These are phyloP conservation scores for Podochytrium sp. DNA, from an alignment of 192 early-diverging fungal species.

Conservation along the genomic window DNA sequence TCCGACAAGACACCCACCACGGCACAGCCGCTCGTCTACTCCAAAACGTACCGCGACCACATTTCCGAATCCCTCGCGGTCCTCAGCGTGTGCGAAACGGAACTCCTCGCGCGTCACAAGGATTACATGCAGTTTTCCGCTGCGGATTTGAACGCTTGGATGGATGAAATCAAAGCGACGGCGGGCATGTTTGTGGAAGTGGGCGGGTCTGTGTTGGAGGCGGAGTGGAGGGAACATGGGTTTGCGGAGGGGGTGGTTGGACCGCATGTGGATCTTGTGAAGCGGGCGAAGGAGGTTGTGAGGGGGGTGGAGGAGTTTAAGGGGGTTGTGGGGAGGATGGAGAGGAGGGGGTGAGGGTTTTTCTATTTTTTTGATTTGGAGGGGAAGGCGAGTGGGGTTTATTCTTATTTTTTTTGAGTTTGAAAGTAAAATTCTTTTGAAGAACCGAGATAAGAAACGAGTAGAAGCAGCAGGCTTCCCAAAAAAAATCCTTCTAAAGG, in stretches of 20 bases:
- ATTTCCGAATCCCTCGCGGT: conserved; percentile 8
- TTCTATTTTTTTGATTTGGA: neutral
- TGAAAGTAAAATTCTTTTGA: neutral
- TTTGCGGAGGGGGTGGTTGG: neutral
- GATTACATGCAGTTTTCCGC: conserved; percentile 1
- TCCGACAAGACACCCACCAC: no score
- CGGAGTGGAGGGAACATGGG: conserved; percentile 18
- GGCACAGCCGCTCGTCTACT: neutral
- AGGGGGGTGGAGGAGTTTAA: conserved; percentile 5
- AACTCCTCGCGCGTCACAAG: neutral
- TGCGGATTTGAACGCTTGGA: conserved; percentile 20
- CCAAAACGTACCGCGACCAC: conserved; percentile 9
- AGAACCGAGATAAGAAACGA: neutral
- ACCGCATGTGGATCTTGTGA: conserved; percentile 18
- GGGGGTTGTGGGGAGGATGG: conserved; percentile 4
- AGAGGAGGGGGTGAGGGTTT: neutral
- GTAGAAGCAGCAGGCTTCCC: no score
- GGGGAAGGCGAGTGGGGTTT: neutral
- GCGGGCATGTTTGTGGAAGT: conserved; percentile 18
- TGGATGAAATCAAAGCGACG: conserved; percentile 20
- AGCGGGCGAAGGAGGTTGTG: conserved; percentile 7
- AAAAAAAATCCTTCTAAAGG: no score
- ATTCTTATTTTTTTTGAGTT: neutral
- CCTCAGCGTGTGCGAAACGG: conserved; percentile 6
- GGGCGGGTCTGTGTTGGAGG: conserved; percentile 12